phyloP scores from a whole-genome alignment of 2,329 filamentous ascomycete genomes.

The Neopestalotiopsis clavispora region DNA sequence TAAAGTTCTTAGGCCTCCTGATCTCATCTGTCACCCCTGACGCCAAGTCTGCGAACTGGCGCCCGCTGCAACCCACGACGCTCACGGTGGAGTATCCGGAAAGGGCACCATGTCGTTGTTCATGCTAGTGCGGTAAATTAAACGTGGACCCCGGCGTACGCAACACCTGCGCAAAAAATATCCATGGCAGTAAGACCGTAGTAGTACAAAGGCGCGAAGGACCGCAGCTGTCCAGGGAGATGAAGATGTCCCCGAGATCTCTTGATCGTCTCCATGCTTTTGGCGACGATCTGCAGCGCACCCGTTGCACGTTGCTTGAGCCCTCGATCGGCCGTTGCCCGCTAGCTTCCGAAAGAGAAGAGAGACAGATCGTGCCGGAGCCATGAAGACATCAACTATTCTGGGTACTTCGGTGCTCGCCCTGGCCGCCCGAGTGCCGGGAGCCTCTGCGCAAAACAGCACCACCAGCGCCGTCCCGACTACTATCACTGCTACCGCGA shows the following conservation, averaged over 20 bases:
- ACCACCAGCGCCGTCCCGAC: slow-evolving; percentile 19
- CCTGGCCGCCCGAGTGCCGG: neutral
- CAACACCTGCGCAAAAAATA: neutral
- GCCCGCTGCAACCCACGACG: neutral
- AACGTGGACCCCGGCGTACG: neutral
- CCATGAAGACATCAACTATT: slow-evolving; percentile 25
- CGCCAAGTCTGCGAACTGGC: neutral
- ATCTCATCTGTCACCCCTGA: slow-evolving; percentile 1
- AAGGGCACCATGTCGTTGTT: neutral
- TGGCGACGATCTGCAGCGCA: neutral
- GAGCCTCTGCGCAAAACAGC: slow-evolving; percentile 20
- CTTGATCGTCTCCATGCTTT: slow-evolving; percentile 1
- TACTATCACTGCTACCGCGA: slow-evolving; percentile 24
- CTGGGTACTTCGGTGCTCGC: slow-evolving; percentile 20
- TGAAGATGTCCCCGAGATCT: neutral
- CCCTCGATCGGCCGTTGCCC: neutral
- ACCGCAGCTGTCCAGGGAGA: neutral
- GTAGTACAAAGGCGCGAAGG: neutral
- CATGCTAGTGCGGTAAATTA: slow-evolving; percentile 2
- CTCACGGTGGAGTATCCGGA: neutral
- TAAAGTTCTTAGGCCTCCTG: slow-evolving; percentile 2
- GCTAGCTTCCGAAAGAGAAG: neutral
- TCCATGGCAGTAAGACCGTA: neutral
- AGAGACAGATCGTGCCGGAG: slow-evolving; percentile 11
- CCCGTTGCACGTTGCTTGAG: neutral